Evolutionary conservation across 495 filamentous ascomycete species (phyloP).

Genomic region (Annulohypoxylon bovei): DNA sequence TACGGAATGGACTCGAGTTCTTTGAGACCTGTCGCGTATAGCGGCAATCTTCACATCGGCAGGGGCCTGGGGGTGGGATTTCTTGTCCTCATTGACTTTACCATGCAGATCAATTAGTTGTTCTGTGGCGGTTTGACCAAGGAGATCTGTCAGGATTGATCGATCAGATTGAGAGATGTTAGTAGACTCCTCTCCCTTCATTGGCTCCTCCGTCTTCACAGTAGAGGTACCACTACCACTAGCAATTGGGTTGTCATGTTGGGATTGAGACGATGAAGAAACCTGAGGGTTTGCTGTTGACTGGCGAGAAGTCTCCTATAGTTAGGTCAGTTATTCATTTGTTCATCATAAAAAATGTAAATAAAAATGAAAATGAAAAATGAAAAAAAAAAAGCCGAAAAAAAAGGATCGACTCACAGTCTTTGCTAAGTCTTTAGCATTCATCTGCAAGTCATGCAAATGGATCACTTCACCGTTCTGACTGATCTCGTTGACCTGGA

Average conservation of each 20-base stretch:
- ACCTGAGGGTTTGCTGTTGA: conserved; percentile 1
- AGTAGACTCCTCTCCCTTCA: conserved; percentile 17
- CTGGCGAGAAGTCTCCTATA: conserved; percentile 18
- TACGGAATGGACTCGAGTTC: conserved; percentile 54
- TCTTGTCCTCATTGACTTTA: conserved; percentile 33
- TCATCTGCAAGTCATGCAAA: conserved; percentile 61
- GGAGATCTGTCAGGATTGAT: conserved; percentile 37
- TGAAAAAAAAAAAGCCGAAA: no score
- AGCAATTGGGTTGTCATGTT: neutral
- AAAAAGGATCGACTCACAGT: conserved; percentile 11
- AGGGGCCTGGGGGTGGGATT: conserved; percentile 37
- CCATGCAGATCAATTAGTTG: conserved; percentile 49
- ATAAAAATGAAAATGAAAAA: no score
- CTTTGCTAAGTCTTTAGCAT: conserved; percentile 34
- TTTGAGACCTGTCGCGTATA: conserved; percentile 51
- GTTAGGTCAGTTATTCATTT: neutral
- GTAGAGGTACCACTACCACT: neutral
- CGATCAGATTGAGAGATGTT: conserved; percentile 37
- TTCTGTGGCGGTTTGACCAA: conserved; percentile 46
- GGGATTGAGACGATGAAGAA: conserved; percentile 10
- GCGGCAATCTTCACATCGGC: conserved; percentile 44
- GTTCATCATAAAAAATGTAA: neutral
- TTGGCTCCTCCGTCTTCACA: conserved; percentile 2
- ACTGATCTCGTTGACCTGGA: conserved; percentile 91
- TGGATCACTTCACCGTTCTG: conserved; percentile 83